phyloP scores from a whole-genome alignment of 495 filamentous ascomycete species.

The Penicillium dipodomyicola region DNA sequence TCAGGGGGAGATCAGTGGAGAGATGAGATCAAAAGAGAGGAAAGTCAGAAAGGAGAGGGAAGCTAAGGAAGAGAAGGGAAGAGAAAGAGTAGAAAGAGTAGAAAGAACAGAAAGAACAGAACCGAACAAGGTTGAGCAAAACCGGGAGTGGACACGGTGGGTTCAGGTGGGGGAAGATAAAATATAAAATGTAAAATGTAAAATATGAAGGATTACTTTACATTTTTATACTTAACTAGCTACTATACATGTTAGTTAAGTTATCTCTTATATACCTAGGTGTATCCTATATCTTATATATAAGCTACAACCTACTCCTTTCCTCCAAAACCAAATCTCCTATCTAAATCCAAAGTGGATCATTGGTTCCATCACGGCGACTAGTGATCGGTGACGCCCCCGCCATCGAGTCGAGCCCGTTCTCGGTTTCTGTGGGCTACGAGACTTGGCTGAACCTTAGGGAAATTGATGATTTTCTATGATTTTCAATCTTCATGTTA shows the following conservation, averaged over 20 bases:
- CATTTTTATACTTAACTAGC: too few species aligned
- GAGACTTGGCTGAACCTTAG: conserved; percentile 19
- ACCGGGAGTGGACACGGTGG: conserved; percentile 10
- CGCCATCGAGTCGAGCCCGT: conserved; percentile 32
- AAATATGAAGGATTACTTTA: neutral
- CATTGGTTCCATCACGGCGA: conserved; percentile 25
- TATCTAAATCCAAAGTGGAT: conserved; percentile 20
- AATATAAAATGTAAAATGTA: neutral
- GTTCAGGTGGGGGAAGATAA: conserved; percentile 5
- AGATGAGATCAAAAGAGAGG: too few species aligned
- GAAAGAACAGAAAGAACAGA: neutral
- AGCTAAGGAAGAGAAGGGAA: neutral
- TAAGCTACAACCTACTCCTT: neutral
- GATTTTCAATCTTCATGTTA: neutral
- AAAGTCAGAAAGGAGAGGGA: neutral
- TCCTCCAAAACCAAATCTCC: neutral
- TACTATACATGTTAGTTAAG: too few species aligned
- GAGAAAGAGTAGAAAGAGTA: neutral
- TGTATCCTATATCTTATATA: too few species aligned
- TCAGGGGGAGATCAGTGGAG: neutral
- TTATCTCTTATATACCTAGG: too few species aligned
- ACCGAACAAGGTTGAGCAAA: conserved; percentile 1
- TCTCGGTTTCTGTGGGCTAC: conserved; percentile 12
- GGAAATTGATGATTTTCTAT: neutral
- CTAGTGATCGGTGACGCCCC: conserved; percentile 33